Evolutionary conservation across 495 filamentous ascomycete species (phyloP), one percentile per base, ranked within the genome.

Genomic region (Podospora sp.): DNA sequence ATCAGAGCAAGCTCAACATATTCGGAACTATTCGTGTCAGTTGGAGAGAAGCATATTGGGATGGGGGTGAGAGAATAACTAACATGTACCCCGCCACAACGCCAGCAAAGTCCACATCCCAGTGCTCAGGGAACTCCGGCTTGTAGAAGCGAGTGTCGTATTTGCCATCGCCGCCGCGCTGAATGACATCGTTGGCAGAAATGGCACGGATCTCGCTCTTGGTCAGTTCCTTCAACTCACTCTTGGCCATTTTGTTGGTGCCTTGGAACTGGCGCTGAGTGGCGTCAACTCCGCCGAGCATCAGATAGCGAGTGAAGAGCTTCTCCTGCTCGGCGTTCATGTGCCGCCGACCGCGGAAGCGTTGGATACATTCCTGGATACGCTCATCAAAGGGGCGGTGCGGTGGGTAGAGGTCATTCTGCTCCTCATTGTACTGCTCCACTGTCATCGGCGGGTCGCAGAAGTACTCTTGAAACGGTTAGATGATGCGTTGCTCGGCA

Each of bases 321-420:
- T 82, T 79, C 24, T 83, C 78, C 61, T 87, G 85, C 2, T 83
- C 75, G 12, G 78, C 73, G 63, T 92, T 86, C 62, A 97, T 83
- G 63, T 90, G 92, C 25, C 93, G 91, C 49, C 87, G 89, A 51
- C 83, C 81, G 66, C 88, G 83, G 81, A 88, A 99, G 9, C 92
- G 90, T 65, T 92, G 89, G 35, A 98, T 89, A 49, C 91, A 95
- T 66, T 87, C 88, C 74, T 98, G 90, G 20, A 98, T 91, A 51
- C 95, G 93, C 53, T 72, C 71, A 1, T 66, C 69, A 56, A 77
- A 77, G 11, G 72, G 63, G 58, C 72, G 69, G 60, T 72, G 49
- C 21, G 65, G 56, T 12, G 72, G 66, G 29, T 77, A 77, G 53
- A 73, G 57, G 36, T 68, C 36, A 0, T 67, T 53, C 36, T 70